Conservation (phyloP, 306 rosid species). For the Lablab purpureus region DNA sequence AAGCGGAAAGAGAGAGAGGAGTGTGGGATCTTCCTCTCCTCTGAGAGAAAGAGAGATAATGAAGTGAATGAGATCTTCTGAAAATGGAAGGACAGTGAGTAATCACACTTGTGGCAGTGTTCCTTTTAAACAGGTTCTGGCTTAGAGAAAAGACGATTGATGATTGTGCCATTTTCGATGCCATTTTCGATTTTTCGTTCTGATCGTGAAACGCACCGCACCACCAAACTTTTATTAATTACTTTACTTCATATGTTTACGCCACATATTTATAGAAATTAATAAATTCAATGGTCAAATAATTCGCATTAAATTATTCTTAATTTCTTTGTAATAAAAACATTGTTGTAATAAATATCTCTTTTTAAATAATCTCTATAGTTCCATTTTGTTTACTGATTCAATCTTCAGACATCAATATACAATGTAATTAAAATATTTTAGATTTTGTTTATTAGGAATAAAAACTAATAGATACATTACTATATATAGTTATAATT, state of each 20-base stretch:
- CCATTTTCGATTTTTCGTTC: not conserved
- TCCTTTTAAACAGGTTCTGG: conserved; percentile 47
- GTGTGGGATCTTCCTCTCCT: not conserved
- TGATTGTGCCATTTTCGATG: conserved; percentile 44
- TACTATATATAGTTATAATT: too few relatives aligned
- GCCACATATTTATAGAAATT: not conserved
- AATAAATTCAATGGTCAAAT: not conserved
- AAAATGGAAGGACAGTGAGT: conserved; percentile 3
- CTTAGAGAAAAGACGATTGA: conserved; percentile 37
- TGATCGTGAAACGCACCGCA: not conserved
- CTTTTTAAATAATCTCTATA: too few relatives aligned
- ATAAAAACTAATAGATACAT: too few relatives aligned
- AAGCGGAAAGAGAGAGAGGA: conserved; percentile 34
- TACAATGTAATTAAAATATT: too few relatives aligned
- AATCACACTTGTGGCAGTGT: not conserved
- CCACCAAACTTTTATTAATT: not conserved
- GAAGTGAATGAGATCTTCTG: conserved; percentile 44
- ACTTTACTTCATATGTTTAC: too few relatives aligned
- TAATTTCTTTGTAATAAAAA: too few relatives aligned
- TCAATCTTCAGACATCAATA: not conserved
- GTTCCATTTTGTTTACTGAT: too few relatives aligned
- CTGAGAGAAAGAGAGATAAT: not conserved
- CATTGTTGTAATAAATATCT: too few relatives aligned
- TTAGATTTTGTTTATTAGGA: too few relatives aligned
- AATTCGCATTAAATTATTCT: not conserved